These are phyloP conservation scores for Atractiella rhizophila DNA, from an alignment of 768 basidiomycete species.

Conservation along the genomic window DNA sequence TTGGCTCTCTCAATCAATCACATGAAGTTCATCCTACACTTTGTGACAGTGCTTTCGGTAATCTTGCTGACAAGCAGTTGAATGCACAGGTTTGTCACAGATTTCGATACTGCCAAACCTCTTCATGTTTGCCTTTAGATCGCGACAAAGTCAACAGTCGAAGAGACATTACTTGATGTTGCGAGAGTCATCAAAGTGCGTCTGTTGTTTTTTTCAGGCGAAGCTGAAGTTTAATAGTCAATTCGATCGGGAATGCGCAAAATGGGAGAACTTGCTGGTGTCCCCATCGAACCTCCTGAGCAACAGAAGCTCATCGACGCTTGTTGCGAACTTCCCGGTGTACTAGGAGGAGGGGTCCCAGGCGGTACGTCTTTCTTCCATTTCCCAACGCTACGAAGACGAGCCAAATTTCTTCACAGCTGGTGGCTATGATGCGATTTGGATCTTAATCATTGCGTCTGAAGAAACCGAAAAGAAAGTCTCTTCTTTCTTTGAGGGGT, in stretches of 20 bases:
- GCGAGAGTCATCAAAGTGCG: constrained; percentile 36
- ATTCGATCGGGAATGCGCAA: constrained; percentile 55
- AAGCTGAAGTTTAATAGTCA: no score
- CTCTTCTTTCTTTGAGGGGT: no score
- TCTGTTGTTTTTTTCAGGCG: not conserved
- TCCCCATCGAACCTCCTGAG: constrained; percentile 70
- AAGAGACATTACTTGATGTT: constrained; percentile 21
- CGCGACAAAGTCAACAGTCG: no score
- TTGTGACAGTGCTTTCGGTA: not conserved
- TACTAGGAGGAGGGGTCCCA: constrained; percentile 84
- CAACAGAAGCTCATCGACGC: constrained; percentile 62
- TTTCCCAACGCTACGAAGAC: not conserved
- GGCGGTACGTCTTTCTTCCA: constrained; percentile 45
- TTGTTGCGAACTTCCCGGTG: constrained; percentile 44
- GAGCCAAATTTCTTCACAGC: constrained; percentile 27
- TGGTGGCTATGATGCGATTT: constrained; percentile 90
- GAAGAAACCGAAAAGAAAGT: no score
- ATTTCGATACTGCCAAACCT: no score
- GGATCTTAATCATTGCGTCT: constrained; percentile 47
- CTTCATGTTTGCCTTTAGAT: no score
- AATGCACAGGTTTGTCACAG: no score
- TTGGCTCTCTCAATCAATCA: not conserved
- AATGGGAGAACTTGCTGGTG: constrained; percentile 51
- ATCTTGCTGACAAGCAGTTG: not conserved
- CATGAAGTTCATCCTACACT: not conserved